phyloP scores from a whole-genome alignment of 2,329 filamentous ascomycete species.

The Fusarium xylarioides region DNA sequence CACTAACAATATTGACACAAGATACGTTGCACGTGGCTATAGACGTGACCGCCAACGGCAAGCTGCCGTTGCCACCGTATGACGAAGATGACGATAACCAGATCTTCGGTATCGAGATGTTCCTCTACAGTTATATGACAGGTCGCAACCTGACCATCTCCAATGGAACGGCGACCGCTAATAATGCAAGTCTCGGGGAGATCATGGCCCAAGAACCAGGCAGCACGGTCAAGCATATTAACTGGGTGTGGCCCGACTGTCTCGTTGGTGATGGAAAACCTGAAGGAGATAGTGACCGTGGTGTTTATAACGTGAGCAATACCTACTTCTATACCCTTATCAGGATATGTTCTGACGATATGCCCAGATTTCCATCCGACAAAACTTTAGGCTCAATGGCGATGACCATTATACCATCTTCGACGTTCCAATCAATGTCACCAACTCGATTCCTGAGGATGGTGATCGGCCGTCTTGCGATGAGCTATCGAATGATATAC shows the following conservation, averaged over 20 bases:
- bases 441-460: constrained; percentile 65
- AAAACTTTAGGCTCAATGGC: constrained; percentile 73
- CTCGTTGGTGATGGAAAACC: constrained; percentile 68
- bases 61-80: constrained; percentile 67
- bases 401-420: constrained; percentile 75
- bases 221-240: constrained; percentile 78
- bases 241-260: constrained; percentile 77
- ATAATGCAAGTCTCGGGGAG: constrained; percentile 60
- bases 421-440: constrained; percentile 73
- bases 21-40: constrained; percentile 70
- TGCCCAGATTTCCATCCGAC: constrained; percentile 71
- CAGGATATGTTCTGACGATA: background rate
- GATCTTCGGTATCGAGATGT: constrained; percentile 72
- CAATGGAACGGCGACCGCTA: constrained; percentile 64
- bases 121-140: constrained; percentile 71
- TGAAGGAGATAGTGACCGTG: constrained; percentile 56
- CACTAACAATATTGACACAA: constrained; percentile 35
- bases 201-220: constrained; percentile 71
- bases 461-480: constrained; percentile 59
- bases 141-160: constrained; percentile 74
- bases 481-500: constrained; percentile 59
- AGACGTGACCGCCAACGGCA: constrained; percentile 72
- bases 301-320: constrained; percentile 68
- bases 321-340: constrained; percentile 1
- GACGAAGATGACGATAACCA: constrained; percentile 62